These are phyloP conservation scores for Sclerospora graminicola DNA, from an alignment of 352 stramenopile species.

Conservation along the genomic window DNA sequence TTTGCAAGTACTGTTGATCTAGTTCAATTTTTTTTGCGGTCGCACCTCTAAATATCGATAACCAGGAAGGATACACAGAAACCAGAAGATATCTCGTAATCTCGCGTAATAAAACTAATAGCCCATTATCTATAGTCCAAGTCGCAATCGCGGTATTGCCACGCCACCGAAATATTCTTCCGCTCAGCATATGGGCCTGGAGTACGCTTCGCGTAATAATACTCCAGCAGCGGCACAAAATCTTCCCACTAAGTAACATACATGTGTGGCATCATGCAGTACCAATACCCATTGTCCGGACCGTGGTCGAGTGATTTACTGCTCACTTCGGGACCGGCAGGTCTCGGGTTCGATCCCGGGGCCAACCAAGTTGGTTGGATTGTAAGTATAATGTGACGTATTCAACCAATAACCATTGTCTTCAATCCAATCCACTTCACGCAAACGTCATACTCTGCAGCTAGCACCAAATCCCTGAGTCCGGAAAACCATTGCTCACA, in stretches of 20 bases:
- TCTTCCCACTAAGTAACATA: conserved; percentile 73
- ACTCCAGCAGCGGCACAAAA: conserved; percentile 64
- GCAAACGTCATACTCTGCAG: no score
- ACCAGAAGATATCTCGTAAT: no score
- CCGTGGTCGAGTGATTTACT: no score
- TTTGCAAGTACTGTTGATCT: no score
- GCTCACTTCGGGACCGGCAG: no score
- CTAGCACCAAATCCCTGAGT: conserved; percentile 56
- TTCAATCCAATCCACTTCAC: conserved; percentile 66
- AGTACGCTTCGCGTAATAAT: conserved; percentile 79
- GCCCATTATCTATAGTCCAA: conserved; percentile 74
- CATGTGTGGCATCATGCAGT: conserved; percentile 75
- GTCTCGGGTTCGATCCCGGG: no score
- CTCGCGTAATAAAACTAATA: conserved; percentile 68
- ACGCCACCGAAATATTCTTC: conserved; percentile 80
- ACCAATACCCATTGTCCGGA: conserved; percentile 57
- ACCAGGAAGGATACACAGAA: conserved; percentile 58
- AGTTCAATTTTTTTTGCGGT: no score
- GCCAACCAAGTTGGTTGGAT: no score
- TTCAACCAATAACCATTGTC: no score
- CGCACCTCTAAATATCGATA: conserved; percentile 70
- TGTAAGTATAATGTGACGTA: no score
- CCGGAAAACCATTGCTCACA: conserved; percentile 76
- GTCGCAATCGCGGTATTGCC: conserved; percentile 87
- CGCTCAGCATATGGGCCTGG: conserved; percentile 74